Conservation (phyloP, 73 alveolate genomes). For the Breviolum minutum region DNA sequence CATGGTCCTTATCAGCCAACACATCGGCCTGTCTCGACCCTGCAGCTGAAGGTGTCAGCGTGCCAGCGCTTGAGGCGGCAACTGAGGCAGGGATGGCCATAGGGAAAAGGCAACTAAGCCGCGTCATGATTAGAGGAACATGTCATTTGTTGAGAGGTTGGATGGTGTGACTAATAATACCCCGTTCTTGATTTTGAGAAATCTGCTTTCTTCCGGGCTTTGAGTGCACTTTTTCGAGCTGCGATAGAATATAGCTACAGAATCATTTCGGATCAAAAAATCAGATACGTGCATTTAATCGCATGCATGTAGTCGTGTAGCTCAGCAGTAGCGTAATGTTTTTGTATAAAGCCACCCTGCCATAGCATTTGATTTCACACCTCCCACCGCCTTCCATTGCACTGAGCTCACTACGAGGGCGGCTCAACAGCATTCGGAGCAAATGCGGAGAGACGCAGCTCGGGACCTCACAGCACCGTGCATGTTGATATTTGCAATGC, state of each 20-base stretch:
- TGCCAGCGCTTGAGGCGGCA: constrained; percentile 86
- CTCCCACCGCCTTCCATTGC: neutral
- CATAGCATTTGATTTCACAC: neutral
- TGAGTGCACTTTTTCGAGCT: too few species aligned
- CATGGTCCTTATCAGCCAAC: neutral
- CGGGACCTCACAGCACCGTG: neutral
- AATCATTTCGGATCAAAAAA: too few species aligned
- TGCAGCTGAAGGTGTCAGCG: constrained; percentile 5
- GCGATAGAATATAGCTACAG: too few species aligned
- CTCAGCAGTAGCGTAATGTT: neutral
- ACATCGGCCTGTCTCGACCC: neutral
- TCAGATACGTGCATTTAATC: too few species aligned
- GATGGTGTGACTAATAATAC: too few species aligned
- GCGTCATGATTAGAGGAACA: neutral
- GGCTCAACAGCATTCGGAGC: constrained; percentile 66
- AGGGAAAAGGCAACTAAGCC: neutral
- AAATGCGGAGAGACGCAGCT: constrained; percentile 66
- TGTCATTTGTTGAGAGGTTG: neutral
- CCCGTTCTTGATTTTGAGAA: too few species aligned
- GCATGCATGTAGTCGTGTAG: too few species aligned
- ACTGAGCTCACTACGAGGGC: constrained; percentile 28
- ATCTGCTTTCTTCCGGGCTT: too few species aligned
- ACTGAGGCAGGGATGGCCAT: neutral
- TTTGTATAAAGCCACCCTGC: neutral
- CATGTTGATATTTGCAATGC: too few species aligned